phyloP scores from a whole-genome alignment of 495 filamentous ascomycete genomes.

The Penicillium tannophilum region DNA sequence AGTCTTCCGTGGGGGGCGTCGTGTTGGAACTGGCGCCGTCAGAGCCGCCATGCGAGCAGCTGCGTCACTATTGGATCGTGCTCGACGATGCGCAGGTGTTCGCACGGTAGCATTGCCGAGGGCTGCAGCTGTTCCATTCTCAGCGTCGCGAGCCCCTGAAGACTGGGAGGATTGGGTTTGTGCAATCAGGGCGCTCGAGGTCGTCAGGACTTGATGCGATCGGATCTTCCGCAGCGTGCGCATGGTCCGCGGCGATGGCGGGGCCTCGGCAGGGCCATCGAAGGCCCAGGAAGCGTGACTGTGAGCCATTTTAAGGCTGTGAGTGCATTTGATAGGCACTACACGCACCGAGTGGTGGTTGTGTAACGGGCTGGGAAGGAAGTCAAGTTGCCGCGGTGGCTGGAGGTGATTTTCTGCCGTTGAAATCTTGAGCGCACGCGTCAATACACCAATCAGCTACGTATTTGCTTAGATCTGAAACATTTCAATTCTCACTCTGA shows the following conservation, averaged over 20 bases:
- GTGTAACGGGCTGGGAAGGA: constrained; percentile 8
- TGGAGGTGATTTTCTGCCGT: constrained; percentile 33
- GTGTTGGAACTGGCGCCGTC: constrained; percentile 30
- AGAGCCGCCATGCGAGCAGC: constrained; percentile 42
- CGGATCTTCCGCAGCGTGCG: constrained; percentile 55
- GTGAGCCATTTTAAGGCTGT: constrained; percentile 24
- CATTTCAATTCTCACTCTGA: not conserved
- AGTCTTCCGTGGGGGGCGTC: constrained; percentile 56
- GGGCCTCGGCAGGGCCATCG: constrained; percentile 34
- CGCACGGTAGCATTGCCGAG: constrained; percentile 25
- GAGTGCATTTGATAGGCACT: constrained; percentile 11
- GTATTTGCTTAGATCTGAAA: constrained; percentile 2
- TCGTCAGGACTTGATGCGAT: constrained; percentile 52
- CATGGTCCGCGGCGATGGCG: constrained; percentile 50
- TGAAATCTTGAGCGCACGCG: constrained; percentile 23
- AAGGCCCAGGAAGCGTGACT: constrained; percentile 31
- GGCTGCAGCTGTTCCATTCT: constrained; percentile 24
- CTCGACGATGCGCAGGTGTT: constrained; percentile 51
- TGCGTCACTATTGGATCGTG: constrained; percentile 76
- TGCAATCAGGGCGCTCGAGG: constrained; percentile 31
- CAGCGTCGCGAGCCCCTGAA: constrained; percentile 22
- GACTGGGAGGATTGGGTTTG: constrained; percentile 44
- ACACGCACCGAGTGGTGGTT: constrained; percentile 10
- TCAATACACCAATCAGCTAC: not conserved
- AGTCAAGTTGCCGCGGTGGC: constrained; percentile 20